Percentiles rank a stretch among this genome's conserved stretches.
Conservation (phyloP, 495 filamentous ascomycete genomes). For the Bryoglossum gracile region DNA sequence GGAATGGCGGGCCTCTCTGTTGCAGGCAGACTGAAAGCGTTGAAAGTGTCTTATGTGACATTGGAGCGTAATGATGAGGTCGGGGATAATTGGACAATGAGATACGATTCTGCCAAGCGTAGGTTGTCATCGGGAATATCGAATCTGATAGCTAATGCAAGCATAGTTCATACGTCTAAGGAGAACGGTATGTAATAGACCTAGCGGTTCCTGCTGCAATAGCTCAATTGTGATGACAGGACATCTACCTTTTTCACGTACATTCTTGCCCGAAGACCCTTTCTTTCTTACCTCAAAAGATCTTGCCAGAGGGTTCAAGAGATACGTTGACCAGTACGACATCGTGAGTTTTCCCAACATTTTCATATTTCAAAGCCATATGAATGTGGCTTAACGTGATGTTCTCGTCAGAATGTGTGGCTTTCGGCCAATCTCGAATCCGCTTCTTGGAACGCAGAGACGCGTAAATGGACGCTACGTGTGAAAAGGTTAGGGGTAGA, state of each 20-base stretch:
- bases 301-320: conserved; percentile 29
- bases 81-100: conserved; percentile 15
- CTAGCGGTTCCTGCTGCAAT: no score
- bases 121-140: neutral
- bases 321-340: conserved; percentile 31
- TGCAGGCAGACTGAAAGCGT: conserved; percentile 10
- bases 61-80: conserved; percentile 11
- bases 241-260: conserved; percentile 32
- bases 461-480: conserved; percentile 28
- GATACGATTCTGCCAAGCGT: conserved; percentile 15
- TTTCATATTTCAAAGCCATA: conserved; percentile 16
- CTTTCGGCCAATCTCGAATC: neutral
- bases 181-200: conserved; percentile 18
- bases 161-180: conserved; percentile 30
- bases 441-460: conserved; percentile 10
- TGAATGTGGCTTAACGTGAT: conserved; percentile 11
- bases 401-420: conserved; percentile 9
- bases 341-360: conserved; percentile 22
- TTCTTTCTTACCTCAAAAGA: conserved; percentile 33
- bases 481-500: conserved; percentile 15
- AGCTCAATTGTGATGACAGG: neutral
- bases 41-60: conserved; percentile 12
- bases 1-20: conserved; percentile 9
- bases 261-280: conserved; percentile 26
- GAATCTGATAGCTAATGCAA: neutral